Percentiles rank a stretch among this genome's conserved stretches.
phyloP scores from a whole-genome alignment of 2,329 filamentous ascomycete species.

The Aspergillus sp. region DNA sequence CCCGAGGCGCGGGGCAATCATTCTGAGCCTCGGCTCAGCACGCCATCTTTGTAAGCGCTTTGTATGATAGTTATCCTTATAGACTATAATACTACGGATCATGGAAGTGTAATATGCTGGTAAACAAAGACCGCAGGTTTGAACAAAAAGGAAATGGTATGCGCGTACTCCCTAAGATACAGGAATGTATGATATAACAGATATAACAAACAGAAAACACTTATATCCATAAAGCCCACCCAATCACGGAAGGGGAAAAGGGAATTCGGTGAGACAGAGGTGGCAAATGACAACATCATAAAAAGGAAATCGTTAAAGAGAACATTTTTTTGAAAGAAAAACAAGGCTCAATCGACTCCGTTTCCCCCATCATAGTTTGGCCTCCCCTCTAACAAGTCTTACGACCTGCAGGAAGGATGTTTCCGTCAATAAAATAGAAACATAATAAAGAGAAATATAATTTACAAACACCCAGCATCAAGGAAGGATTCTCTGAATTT shows the following conservation, averaged over 20 bases:
- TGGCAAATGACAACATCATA: conserved; percentile 6
- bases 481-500: conserved; percentile 12
- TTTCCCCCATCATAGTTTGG: conserved; percentile 21
- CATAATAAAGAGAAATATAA: conserved; percentile 15
- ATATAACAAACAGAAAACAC: conserved; percentile 23
- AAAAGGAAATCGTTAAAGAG: conserved; percentile 25
- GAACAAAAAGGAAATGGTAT: conserved; percentile 25
- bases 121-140: background rate
- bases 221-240: conserved; percentile 35
- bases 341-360: conserved; percentile 23
- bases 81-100: no score
- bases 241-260: conserved; percentile 22
- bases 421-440: conserved; percentile 11
- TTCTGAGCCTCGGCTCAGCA: conserved; percentile 7
- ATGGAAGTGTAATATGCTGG: no score
- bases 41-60: conserved; percentile 8
- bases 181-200: conserved; percentile 19
- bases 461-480: conserved; percentile 13
- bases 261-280: conserved; percentile 10
- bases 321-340: conserved; percentile 11
- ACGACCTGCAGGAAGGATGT: background rate
- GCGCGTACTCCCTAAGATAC: conserved; percentile 32
- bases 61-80: background rate
- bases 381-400: conserved; percentile 2
- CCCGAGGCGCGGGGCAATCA: conserved; percentile 2